Conservation (phyloP, 495 filamentous ascomycete genomes). For the Xylaria longipes region DNA sequence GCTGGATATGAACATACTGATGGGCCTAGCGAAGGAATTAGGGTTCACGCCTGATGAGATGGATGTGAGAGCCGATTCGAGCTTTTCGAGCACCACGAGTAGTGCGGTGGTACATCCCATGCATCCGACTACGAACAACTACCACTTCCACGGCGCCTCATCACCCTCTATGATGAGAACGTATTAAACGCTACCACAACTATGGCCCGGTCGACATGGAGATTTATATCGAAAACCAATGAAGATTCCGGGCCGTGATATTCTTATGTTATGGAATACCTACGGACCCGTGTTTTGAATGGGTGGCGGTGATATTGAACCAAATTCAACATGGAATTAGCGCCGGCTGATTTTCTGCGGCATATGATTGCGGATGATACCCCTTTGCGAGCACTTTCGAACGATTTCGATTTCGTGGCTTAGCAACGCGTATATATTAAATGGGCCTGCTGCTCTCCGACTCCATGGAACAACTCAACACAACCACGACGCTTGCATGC, state of each 20-base stretch:
- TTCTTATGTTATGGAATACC: background rate
- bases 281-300: background rate
- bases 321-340: conserved; percentile 7
- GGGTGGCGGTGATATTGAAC: conserved; percentile 3
- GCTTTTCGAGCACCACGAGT: conserved; percentile 54
- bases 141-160: conserved; percentile 24
- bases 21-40: conserved; percentile 63
- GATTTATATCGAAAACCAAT: background rate
- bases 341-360: conserved; percentile 9
- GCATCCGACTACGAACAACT: conserved; percentile 25
- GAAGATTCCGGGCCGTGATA: background rate
- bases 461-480: background rate
- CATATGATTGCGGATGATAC: conserved; percentile 21
- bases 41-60: conserved; percentile 39
- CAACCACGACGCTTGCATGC: background rate
- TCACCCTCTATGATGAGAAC: conserved; percentile 30
- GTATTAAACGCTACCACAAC: conserved; percentile 25
- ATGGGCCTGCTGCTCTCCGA: background rate
- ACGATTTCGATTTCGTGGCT: conserved; percentile 11
- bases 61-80: conserved; percentile 39
- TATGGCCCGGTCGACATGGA: background rate
- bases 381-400: conserved; percentile 18
- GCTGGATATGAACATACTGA: conserved; percentile 71
- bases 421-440: conserved; percentile 20
- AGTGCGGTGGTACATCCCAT: conserved; percentile 36